Conservation (phyloP, 805 yeast species). For the Saturnispora mendoncae region DNA sequence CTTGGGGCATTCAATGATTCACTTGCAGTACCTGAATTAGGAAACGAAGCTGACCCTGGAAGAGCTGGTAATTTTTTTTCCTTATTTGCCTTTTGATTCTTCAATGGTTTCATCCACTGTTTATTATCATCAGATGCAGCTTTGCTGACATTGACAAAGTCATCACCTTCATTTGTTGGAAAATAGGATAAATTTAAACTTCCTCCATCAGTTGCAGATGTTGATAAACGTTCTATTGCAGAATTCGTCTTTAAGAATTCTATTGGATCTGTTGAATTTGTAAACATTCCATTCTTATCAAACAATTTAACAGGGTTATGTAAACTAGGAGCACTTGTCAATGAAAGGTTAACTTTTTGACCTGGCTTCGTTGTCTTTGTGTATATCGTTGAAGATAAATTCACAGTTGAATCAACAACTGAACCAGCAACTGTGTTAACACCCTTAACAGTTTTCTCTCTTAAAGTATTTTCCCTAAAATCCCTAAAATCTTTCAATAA, state of each 20-base stretch:
- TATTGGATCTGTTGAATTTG: conserved; percentile 25
- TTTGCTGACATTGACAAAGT: neutral
- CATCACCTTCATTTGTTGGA: neutral
- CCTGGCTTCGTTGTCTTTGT: conserved; percentile 28
- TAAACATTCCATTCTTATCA: conserved; percentile 28
- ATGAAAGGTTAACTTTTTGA: conserved; percentile 18
- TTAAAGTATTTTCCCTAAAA: conserved; percentile 30
- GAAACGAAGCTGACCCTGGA: neutral
- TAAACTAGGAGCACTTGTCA: conserved; percentile 20
- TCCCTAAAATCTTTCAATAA: conserved; percentile 31
- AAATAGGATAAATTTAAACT: conserved; percentile 1
- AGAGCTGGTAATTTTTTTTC: neutral
- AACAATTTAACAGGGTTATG: conserved; percentile 31
- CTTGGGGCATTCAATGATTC: neutral
- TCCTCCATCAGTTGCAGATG: neutral
- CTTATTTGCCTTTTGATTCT: conserved; percentile 8
- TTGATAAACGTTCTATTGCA: conserved; percentile 2
- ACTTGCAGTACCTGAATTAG: neutral
- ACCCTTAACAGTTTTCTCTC: conserved; percentile 23
- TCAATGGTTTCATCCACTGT: conserved; percentile 17
- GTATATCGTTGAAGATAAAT: conserved; percentile 24
- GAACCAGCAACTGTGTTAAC: conserved; percentile 21
- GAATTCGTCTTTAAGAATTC: conserved; percentile 13
- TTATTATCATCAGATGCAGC: conserved; percentile 1
- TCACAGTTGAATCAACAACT: conserved; percentile 24